Conservation (phyloP, 2,329 filamentous ascomycete species). For the Volutella citrinella region DNA sequence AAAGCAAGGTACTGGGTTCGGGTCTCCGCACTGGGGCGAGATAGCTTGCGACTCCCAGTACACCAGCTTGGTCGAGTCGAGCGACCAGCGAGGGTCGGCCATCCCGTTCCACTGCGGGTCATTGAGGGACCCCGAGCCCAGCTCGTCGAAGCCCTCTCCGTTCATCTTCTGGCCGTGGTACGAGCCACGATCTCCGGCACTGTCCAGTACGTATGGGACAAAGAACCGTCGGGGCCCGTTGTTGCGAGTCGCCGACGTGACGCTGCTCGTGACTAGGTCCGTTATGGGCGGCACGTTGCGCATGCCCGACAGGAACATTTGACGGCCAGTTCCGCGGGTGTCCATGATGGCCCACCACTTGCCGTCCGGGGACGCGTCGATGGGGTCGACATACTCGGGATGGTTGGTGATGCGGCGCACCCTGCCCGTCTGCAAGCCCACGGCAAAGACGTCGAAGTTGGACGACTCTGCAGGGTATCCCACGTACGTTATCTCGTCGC, state of each 20-base stretch:
- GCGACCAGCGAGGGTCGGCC: conserved; percentile 42
- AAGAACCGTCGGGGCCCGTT: conserved; percentile 45
- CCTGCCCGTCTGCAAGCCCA: conserved; percentile 35
- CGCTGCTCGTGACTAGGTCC: conserved; percentile 32
- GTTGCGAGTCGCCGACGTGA: conserved; percentile 40
- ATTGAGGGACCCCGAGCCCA: conserved; percentile 32
- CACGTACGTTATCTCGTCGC: conserved; percentile 39
- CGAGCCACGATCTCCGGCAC: conserved; percentile 39
- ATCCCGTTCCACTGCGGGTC: conserved; percentile 46
- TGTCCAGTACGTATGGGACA: conserved; percentile 42
- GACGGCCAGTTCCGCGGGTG: conserved; percentile 37
- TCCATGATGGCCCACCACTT: conserved; percentile 41
- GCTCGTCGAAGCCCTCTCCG: conserved; percentile 24
- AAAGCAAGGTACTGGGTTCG: conserved; percentile 40
- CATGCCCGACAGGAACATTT: conserved; percentile 40
- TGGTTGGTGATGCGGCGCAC: conserved; percentile 40
- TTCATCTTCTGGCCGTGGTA: conserved; percentile 46
- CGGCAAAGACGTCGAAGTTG: conserved; percentile 44
- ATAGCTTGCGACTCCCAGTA: conserved; percentile 39
- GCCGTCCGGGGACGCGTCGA: conserved; percentile 40
- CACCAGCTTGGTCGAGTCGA: conserved; percentile 39
- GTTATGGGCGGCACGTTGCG: conserved; percentile 39
- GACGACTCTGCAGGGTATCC: conserved; percentile 38
- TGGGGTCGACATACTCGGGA: conserved; percentile 42
- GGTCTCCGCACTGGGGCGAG: conserved; percentile 40